phyloP scores from a whole-genome alignment of 495 filamentous ascomycete species.

The Lichenothelia convexa region DNA sequence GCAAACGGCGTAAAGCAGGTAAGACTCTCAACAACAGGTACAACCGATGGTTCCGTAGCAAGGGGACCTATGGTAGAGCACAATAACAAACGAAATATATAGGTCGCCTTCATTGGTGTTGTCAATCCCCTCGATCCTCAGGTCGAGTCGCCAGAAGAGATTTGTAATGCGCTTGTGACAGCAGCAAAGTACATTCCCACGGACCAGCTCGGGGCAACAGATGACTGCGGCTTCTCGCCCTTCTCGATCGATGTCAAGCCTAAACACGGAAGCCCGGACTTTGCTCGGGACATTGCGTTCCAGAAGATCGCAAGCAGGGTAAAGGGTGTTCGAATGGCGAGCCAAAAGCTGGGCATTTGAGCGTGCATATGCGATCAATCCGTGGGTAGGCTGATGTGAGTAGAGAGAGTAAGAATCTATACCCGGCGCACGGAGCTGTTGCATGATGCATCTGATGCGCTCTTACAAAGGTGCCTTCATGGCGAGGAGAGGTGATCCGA shows the following conservation, averaged over 20 bases:
- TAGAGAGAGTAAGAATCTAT: too few species aligned
- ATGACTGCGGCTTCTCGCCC: constrained; percentile 21
- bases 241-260: constrained; percentile 10
- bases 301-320: constrained; percentile 22
- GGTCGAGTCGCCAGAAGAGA: constrained; percentile 22
- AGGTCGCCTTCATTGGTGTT: constrained; percentile 26
- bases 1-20: constrained; percentile 21
- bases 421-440: too few species aligned
- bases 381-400: too few species aligned
- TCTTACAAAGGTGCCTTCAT: too few species aligned
- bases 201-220: constrained; percentile 25
- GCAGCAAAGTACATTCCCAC: constrained; percentile 22
- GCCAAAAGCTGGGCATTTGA: constrained; percentile 19
- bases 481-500: too few species aligned
- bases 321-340: constrained; percentile 23
- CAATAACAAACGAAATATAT: neutral
- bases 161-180: constrained; percentile 19
- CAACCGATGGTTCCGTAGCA: too few species aligned
- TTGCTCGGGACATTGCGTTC: constrained; percentile 25
- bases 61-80: too few species aligned
- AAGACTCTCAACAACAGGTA: neutral
- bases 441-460: too few species aligned
- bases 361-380: too few species aligned
- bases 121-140: constrained; percentile 21
- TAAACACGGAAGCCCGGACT: constrained; percentile 23